Conservation (phyloP, 495 filamentous ascomycete species). For the Aspergillus coremiiformis region DNA sequence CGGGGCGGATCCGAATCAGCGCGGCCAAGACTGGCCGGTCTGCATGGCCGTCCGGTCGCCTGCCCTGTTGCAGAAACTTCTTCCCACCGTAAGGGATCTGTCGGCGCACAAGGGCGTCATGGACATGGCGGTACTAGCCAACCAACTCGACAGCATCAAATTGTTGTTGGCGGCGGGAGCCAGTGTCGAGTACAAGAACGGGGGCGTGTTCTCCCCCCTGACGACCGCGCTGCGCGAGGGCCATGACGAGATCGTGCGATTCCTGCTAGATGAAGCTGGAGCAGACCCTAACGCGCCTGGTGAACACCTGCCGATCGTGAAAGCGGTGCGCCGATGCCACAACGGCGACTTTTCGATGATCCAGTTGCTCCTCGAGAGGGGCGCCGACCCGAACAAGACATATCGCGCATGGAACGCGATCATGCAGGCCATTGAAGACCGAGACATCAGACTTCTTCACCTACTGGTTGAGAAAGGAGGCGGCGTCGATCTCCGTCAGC, state of each 20-base stretch:
- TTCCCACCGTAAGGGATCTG: constrained; percentile 36
- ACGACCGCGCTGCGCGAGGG: constrained; percentile 49
- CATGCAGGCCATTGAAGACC: constrained; percentile 33
- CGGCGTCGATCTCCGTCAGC: constrained; percentile 29
- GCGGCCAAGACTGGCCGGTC: constrained; percentile 49
- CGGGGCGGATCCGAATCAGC: constrained; percentile 45
- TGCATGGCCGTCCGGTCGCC: constrained; percentile 46
- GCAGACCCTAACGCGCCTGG: constrained; percentile 47
- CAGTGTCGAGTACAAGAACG: constrained; percentile 48
- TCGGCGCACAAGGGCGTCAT: constrained; percentile 46
- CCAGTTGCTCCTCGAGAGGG: constrained; percentile 41
- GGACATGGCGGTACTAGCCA: constrained; percentile 47
- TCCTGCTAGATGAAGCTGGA: constrained; percentile 42
- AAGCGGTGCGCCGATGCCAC: constrained; percentile 40
- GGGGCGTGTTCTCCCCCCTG: constrained; percentile 48
- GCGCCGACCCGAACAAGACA: constrained; percentile 47
- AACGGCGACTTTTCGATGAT: constrained; percentile 42
- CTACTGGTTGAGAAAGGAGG: constrained; percentile 38
- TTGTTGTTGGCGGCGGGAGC: constrained; percentile 18
- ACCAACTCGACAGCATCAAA: constrained; percentile 24
- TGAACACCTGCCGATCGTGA: constrained; percentile 49
- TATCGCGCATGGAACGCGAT: constrained; percentile 49
- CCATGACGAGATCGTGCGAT: constrained; percentile 40
- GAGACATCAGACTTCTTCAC: constrained; percentile 30
- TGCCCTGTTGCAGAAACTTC: constrained; percentile 36